A percentile compares a stretch with the other conserved stretches of the same genome.
Conservation (phyloP, 805 yeast species). For the Sugiyamaella boreocaroliniensis region DNA sequence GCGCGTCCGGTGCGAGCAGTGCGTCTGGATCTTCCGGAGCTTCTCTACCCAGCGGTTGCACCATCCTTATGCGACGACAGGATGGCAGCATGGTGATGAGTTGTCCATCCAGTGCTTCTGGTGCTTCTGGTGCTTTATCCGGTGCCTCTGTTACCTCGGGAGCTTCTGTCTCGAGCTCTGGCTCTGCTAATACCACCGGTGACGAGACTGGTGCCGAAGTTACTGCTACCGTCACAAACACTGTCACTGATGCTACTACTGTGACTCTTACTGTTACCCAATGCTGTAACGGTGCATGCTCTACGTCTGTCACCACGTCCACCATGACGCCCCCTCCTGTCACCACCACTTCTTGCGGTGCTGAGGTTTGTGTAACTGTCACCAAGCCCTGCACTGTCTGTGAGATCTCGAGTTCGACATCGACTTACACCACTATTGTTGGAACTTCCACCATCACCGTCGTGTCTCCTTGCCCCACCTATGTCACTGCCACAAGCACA, state of each 20-base stretch:
- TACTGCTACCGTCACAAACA: conserved; percentile 5
- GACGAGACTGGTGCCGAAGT: conserved; percentile 2
- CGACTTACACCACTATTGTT: conserved; percentile 13
- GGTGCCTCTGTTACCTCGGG: background rate
- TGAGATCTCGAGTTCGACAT: background rate
- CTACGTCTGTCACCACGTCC: conserved; percentile 7
- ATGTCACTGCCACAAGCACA: background rate
- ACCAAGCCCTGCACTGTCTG: conserved; percentile 11
- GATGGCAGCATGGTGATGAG: too few relatives aligned
- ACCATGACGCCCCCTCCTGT: conserved; percentile 10
- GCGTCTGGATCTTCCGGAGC: too few relatives aligned
- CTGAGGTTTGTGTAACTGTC: conserved; percentile 5
- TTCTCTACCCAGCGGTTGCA: too few relatives aligned
- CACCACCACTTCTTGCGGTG: conserved; percentile 10
- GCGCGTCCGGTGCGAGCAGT: background rate
- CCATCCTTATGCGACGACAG: too few relatives aligned
- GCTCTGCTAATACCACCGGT: background rate
- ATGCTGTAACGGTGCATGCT: conserved; percentile 17
- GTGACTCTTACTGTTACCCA: conserved; percentile 20
- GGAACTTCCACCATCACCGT: conserved; percentile 14
- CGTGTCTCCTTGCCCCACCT: conserved; percentile 16
- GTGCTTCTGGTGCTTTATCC: background rate
- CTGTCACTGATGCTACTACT: conserved; percentile 3
- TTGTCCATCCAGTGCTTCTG: background rate
- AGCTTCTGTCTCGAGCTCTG: background rate